Evolutionary conservation across 305 asterid genomes (phyloP), one percentile per base, ranked within the genome.

Genomic region (Nicotiana rustica): DNA sequence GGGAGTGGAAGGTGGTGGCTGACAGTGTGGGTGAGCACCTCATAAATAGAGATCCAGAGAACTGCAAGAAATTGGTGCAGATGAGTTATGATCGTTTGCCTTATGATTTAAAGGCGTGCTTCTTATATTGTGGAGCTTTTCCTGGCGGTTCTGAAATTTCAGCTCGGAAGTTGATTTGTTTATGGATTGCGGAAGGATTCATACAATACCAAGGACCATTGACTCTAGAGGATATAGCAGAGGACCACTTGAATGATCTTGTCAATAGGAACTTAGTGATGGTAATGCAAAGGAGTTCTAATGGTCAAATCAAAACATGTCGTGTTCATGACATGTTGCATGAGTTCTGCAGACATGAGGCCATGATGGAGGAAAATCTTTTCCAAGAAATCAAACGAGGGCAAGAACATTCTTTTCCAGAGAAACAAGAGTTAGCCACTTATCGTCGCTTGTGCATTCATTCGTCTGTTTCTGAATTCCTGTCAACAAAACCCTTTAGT

Each of bases 131-230:
- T 13, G 97, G 93, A 44, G 87, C 87, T 70, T 90, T 94, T 79
- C 93, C 92, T 0, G 94, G 91, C 57, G 97, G 89, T 67, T 86
- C 60, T 79, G 91, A 89, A 82, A 92, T 94, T 55, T 91, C 91
- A 0, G 93, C 89, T 47, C 85, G 93, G 92, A 91, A 88, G 78
- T 82, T 94, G 31, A 69, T 89, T 3, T 89, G 93, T 0, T 29
- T 91, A 5, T 94, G 98, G 98, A 84, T 92, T 6, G 96, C 97
- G 0, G 96, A 94, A 85, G 97, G 97, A n/a, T 87, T 94, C 81
- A 85, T 94, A 66, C 91, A 81, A n/a, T 86, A 75, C 29, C 83
- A 88, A 52, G 88, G 84, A 5, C 86, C 85, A 5, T 70, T 87
- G 85, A 83, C 86, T 87, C 73, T 89, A 87, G 97, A 91, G 89